Conservation (phyloP, 164 flowering plant species). For the Saururus chinensis region DNA sequence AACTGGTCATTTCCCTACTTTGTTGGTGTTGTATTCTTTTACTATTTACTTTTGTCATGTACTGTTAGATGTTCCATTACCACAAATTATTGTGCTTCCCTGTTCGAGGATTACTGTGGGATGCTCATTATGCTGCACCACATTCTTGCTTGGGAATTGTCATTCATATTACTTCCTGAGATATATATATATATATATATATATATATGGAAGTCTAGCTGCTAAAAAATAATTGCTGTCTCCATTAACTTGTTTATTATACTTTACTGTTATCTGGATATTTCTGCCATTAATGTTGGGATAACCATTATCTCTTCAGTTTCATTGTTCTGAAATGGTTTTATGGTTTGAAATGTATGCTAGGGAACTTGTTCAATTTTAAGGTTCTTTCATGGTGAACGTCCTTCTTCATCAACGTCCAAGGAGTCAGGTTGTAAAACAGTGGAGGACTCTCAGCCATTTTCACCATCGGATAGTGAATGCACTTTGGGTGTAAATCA, state of each 20-base stretch:
- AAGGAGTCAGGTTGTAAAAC: neutral
- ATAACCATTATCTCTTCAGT: no score
- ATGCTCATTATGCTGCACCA: neutral
- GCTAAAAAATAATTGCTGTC: no score
- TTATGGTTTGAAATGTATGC: neutral
- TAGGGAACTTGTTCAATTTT: slow-evolving; percentile 61
- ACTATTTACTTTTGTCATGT: no score
- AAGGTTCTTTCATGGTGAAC: slow-evolving; percentile 40
- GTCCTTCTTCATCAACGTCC: slow-evolving; percentile 19
- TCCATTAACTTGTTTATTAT: no score
- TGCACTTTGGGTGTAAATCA: slow-evolving; percentile 13
- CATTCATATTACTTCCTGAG: neutral
- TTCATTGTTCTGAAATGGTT: neutral
- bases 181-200: no score
- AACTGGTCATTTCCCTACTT: neutral
- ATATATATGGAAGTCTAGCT: no score
- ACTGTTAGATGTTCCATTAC: no score
- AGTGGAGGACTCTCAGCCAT: neutral
- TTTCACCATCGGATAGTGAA: slow-evolving; percentile 18
- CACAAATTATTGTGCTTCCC: no score
- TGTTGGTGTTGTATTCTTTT: neutral
- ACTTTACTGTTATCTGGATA: no score
- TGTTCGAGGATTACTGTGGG: no score
- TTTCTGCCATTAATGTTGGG: neutral
- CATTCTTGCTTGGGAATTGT: neutral